phyloP scores from a whole-genome alignment of 169 alveolate genomes.

The Sarcocystis neurona region DNA sequence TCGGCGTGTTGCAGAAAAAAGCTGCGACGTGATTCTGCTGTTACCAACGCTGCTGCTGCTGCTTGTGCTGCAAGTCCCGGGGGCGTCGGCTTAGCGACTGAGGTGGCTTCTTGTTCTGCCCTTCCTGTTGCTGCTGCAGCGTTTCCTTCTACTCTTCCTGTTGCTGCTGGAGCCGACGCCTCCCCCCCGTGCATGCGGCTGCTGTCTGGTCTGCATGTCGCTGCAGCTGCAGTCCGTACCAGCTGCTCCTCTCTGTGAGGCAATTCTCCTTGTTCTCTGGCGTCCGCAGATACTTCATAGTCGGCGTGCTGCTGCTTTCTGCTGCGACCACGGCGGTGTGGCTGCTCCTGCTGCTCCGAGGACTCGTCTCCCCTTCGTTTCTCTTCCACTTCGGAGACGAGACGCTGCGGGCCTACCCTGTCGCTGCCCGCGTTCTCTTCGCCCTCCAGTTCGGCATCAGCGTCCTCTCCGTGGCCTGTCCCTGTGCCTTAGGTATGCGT shows the following conservation, averaged over 20 bases:
- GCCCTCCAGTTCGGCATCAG: conserved; percentile 46
- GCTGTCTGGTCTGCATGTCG: background rate
- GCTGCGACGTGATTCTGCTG: too few relatives aligned
- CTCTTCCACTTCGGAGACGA: background rate
- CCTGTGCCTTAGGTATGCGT: conserved; percentile 63
- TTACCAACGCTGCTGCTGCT: too few relatives aligned
- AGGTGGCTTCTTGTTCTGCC: background rate
- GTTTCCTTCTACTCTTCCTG: conserved; percentile 25
- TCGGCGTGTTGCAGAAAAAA: too few relatives aligned
- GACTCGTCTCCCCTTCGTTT: background rate
- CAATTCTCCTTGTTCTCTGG: background rate
- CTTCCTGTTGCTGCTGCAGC: background rate
- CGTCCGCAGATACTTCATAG: conserved; percentile 24
- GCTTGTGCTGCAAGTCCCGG: too few relatives aligned
- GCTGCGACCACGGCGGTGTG: conserved; percentile 20
- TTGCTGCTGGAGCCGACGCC: conserved; percentile 4
- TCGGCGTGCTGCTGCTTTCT: conserved; percentile 10
- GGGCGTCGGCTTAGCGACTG: background rate
- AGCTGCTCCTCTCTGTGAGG: background rate
- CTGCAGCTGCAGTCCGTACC: background rate
- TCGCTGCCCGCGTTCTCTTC: background rate
- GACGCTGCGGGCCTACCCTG: background rate
- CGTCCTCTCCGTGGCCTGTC: conserved; percentile 64
- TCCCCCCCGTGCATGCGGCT: background rate
- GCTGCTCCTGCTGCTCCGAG: conserved; percentile 7